phyloP scores from a whole-genome alignment of 352 stramenopile genomes.

The Globisporangium iwayamae region DNA sequence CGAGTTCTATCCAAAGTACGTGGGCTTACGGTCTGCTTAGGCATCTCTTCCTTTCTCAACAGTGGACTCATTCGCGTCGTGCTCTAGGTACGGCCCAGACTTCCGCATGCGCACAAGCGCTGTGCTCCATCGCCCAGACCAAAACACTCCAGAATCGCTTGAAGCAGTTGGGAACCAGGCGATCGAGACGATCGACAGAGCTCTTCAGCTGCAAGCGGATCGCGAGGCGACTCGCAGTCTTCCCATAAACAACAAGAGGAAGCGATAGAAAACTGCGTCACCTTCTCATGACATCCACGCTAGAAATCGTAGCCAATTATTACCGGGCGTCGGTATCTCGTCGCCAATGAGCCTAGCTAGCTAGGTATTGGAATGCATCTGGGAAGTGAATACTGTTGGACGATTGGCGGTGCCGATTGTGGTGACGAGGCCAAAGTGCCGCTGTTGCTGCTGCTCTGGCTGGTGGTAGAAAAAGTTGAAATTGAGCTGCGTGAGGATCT shows the following conservation, averaged over 20 bases:
- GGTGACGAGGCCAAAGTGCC: background rate
- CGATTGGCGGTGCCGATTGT: background rate
- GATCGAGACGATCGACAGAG: constrained; percentile 12
- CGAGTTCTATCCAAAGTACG: constrained; percentile 52
- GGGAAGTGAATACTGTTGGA: background rate
- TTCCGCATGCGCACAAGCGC: constrained; percentile 9
- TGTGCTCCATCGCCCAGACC: constrained; percentile 12
- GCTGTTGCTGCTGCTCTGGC: constrained; percentile 19
- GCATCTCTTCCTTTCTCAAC: too few species aligned
- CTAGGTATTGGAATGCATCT: background rate
- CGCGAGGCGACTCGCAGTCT: background rate
- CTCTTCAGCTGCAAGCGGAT: constrained; percentile 2
- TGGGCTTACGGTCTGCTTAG: background rate
- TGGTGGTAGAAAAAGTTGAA: constrained; percentile 74
- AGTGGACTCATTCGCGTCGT: background rate
- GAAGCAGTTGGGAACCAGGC: background rate
- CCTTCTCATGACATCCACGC: background rate
- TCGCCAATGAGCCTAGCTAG: background rate
- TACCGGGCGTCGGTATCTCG: background rate
- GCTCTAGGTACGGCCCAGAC: constrained; percentile 12
- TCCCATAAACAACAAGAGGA: background rate
- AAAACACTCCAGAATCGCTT: constrained; percentile 5
- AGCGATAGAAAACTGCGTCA: background rate
- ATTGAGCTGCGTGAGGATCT: constrained; percentile 70
- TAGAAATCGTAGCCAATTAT: background rate